These are phyloP conservation scores for Cubamyces sp. DNA, from an alignment of 768 basidiomycete genomes.

Conservation along the genomic window DNA sequence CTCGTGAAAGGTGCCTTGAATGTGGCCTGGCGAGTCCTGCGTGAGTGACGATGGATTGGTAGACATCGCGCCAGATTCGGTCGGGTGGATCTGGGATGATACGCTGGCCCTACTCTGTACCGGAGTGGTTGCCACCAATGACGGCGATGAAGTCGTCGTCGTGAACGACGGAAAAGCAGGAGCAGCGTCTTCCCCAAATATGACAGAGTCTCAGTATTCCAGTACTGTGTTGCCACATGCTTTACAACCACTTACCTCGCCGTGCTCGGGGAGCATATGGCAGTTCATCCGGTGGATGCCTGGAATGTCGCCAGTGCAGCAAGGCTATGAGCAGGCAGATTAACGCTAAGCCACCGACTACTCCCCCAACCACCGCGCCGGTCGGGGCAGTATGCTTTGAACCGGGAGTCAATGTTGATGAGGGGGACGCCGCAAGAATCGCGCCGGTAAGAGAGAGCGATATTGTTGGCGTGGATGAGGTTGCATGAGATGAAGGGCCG, in stretches of 20 bases:
- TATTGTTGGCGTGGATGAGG: neutral
- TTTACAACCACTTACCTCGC: neutral
- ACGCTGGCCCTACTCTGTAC: too few relatives aligned
- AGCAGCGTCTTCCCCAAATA: neutral
- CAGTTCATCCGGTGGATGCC: neutral
- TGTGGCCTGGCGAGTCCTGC: neutral
- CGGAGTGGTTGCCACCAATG: neutral
- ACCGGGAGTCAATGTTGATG: too few relatives aligned
- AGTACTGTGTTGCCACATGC: neutral
- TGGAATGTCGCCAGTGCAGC: neutral
- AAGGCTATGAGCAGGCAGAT: neutral
- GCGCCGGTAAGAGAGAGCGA: too few relatives aligned
- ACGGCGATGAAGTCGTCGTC: neutral
- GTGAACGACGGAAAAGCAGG: neutral
- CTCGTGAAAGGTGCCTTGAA: too few relatives aligned
- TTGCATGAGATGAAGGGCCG: too few relatives aligned
- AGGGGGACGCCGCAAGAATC: too few relatives aligned
- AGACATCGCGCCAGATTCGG: too few relatives aligned
- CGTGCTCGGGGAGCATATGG: neutral
- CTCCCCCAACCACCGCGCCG: slow-evolving; percentile 7
- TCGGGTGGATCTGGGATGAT: too few relatives aligned
- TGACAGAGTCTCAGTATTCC: neutral
- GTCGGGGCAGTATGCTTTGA: neutral
- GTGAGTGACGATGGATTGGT: too few relatives aligned
- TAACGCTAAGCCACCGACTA: slow-evolving; percentile 1